A percentile compares a stretch with the other conserved stretches of the same genome.
These are phyloP conservation scores for Quercus aquifolioides DNA, from an alignment of 306 rosid species.

Conservation along the genomic window DNA sequence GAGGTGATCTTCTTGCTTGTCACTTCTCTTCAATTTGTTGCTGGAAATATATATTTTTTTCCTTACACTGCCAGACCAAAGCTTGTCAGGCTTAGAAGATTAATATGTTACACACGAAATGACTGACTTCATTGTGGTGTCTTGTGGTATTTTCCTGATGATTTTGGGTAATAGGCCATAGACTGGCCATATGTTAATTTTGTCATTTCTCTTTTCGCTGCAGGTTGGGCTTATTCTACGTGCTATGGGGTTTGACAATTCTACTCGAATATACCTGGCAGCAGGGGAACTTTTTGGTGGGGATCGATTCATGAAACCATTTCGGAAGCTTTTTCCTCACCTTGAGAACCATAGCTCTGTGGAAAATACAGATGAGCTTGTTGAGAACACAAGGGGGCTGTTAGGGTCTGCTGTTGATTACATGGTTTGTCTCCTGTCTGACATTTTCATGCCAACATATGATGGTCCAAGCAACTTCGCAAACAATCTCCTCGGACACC, in stretches of 20 bases:
- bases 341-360: constrained; percentile 86
- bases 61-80: not conserved
- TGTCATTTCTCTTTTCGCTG: constrained; percentile 4
- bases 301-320: constrained; percentile 82
- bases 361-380: constrained; percentile 71
- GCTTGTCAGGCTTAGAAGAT: not conserved
- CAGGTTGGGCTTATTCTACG: constrained; percentile 90
- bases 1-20: constrained; percentile 60
- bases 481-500: constrained; percentile 97
- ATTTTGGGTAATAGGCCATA: not conserved
- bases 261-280: constrained; percentile 54
- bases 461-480: constrained; percentile 99
- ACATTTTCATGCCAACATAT: constrained; percentile 97
- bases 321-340: constrained; percentile 69
- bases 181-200: not conserved
- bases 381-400: constrained; percentile 73
- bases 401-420: constrained; percentile 98
- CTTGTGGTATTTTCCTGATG: not conserved
- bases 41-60: not conserved
- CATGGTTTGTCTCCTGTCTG: constrained; percentile 99
- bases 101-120: not conserved
- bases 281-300: constrained; percentile 97
- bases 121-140: not conserved
- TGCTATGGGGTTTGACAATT: constrained; percentile 54
- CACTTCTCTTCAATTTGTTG: constrained; percentile 8